phyloP scores from a whole-genome alignment of 1,139 yeast genomes.

The Nadsonia commutata region DNA sequence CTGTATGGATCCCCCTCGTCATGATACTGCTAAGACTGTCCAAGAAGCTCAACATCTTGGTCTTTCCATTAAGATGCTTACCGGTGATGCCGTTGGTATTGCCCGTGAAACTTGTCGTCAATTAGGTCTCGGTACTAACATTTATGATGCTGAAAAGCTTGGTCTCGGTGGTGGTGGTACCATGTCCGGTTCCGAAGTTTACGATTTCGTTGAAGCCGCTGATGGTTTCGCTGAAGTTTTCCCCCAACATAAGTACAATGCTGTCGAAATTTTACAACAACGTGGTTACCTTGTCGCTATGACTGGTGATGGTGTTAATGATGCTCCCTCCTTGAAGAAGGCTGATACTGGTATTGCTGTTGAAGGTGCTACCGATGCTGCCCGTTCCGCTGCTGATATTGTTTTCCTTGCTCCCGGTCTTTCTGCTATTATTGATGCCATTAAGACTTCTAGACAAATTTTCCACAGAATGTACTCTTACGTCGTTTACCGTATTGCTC shows the following conservation, averaged over 20 bases:
- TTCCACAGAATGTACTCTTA: slow-evolving; percentile 74
- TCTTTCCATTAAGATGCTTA: slow-evolving; percentile 55
- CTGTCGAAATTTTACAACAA: slow-evolving; percentile 61
- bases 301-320: slow-evolving; percentile 78
- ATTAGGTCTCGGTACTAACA: slow-evolving; percentile 57
- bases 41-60: slow-evolving; percentile 53
- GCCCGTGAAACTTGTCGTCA: slow-evolving; percentile 62
- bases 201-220: slow-evolving; percentile 66
- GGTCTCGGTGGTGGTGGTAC: slow-evolving; percentile 64
- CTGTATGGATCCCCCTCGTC: slow-evolving; percentile 64
- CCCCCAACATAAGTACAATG: slow-evolving; percentile 73
- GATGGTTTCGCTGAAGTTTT: slow-evolving; percentile 74
- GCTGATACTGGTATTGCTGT: slow-evolving; percentile 75
- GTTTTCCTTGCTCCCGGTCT: slow-evolving; percentile 71
- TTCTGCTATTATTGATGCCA: slow-evolving; percentile 63
- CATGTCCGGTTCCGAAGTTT: slow-evolving; percentile 60
- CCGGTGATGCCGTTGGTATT: slow-evolving; percentile 67
- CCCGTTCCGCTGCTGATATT: slow-evolving; percentile 67
- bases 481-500: slow-evolving; percentile 68
- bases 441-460: slow-evolving; percentile 66
- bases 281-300: slow-evolving; percentile 69
- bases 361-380: slow-evolving; percentile 73
- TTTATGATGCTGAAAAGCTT: slow-evolving; percentile 56
- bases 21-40: slow-evolving; percentile 56
- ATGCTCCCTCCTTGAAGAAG: slow-evolving; percentile 67